Conservation (phyloP, 306 rosid species). For the Vigna mungo region DNA sequence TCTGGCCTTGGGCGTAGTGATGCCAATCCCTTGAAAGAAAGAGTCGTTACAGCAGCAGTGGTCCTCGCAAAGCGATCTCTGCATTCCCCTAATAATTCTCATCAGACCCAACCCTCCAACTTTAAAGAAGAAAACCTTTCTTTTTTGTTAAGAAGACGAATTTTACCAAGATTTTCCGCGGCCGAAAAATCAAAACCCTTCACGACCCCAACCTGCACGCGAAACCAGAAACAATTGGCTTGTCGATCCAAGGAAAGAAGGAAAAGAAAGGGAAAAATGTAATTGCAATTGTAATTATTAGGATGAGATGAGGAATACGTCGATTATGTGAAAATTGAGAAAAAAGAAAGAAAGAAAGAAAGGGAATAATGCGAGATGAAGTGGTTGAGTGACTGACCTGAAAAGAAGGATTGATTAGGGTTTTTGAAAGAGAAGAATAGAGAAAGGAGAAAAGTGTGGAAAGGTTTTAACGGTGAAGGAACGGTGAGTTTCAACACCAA, state of each 20-base stretch:
- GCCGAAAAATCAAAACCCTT: constrained; percentile 34
- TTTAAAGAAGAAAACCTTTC: constrained; percentile 83
- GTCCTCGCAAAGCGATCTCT: constrained; percentile 86
- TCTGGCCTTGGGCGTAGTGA: constrained; percentile 91
- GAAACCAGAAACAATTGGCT: background rate
- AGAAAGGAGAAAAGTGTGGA: constrained; percentile 19
- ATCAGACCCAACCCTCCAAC: constrained; percentile 89
- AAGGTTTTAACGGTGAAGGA: background rate
- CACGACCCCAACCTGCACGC: constrained; percentile 58
- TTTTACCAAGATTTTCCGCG: constrained; percentile 52
- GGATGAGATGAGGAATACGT: background rate
- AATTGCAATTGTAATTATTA: background rate
- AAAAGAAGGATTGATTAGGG: constrained; percentile 15
- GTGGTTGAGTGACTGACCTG: constrained; percentile 28
- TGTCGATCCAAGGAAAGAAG: background rate
- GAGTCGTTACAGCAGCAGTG: constrained; percentile 47
- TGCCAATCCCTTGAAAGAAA: constrained; percentile 85
- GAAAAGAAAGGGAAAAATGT: background rate
- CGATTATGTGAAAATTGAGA: background rate
- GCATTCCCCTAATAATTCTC: constrained; percentile 99
- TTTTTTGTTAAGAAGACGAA: constrained; percentile 51
- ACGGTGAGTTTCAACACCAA: constrained; percentile 43
- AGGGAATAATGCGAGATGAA: background rate
- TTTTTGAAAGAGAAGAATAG: constrained; percentile 6
- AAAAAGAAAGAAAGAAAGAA: background rate